These are phyloP conservation scores for Phytophthora brassicae DNA, from an alignment of 352 stramenopile species.

Conservation along the genomic window DNA sequence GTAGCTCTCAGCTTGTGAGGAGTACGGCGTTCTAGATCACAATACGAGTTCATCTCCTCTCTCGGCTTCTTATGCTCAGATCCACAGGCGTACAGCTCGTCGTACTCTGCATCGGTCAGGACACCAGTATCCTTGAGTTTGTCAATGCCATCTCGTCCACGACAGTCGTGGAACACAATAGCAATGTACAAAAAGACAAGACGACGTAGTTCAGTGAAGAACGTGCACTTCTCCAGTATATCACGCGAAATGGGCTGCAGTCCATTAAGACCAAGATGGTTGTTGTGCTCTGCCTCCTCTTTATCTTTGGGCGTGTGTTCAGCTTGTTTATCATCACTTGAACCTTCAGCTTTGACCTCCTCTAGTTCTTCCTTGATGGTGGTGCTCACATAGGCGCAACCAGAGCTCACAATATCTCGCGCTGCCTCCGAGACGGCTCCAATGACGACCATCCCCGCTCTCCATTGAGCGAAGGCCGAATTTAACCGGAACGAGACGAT, in stretches of 20 bases:
- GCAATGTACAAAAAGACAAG: slow-evolving; percentile 80
- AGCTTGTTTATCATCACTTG: slow-evolving; percentile 3
- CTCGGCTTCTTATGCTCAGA: slow-evolving; percentile 48
- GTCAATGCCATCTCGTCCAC: slow-evolving; percentile 65
- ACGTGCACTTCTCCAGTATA: slow-evolving; percentile 69
- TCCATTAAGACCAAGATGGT: not conserved
- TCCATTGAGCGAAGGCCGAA: slow-evolving; percentile 79
- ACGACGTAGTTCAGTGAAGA: slow-evolving; percentile 69
- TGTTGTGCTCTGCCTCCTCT: not conserved
- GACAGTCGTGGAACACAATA: slow-evolving; percentile 79
- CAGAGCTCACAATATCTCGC: slow-evolving; percentile 60
- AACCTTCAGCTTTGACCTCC: not conserved
- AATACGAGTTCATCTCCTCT: slow-evolving; percentile 34
- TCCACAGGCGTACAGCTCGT: slow-evolving; percentile 65
- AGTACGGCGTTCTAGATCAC: slow-evolving; percentile 48
- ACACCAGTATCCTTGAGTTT: slow-evolving; percentile 53
- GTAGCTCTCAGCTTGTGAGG: slow-evolving; percentile 68
- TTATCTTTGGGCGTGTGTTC: not conserved
- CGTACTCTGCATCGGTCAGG: slow-evolving; percentile 60
- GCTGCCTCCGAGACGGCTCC: slow-evolving; percentile 57
- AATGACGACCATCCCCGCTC: slow-evolving; percentile 67
- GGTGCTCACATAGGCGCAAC: slow-evolving; percentile 62
- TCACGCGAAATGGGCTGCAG: slow-evolving; percentile 44
- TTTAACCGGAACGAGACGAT: slow-evolving; percentile 79
- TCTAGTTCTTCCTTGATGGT: slow-evolving; percentile 31